Conservation (phyloP, 2,329 filamentous ascomycete species). For the Dactylonectria estremocensis region DNA sequence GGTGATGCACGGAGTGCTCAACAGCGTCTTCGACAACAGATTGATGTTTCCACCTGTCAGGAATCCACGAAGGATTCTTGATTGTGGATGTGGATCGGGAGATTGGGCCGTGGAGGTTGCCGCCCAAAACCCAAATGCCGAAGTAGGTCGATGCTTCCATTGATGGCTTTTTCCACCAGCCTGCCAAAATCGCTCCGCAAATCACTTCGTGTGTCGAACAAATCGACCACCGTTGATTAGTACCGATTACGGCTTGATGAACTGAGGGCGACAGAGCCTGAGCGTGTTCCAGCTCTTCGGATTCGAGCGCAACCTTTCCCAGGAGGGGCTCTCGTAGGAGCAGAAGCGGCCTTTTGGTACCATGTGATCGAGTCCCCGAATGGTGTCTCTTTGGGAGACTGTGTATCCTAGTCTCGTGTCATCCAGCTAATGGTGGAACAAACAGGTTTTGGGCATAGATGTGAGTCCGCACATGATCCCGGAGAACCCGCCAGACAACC, state of each 20-base stretch:
- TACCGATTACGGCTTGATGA: neutral
- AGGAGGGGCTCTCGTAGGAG: neutral
- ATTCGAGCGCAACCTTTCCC: neutral
- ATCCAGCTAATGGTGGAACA: constrained; percentile 10
- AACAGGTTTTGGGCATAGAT: constrained; percentile 80
- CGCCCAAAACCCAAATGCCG: constrained; percentile 72
- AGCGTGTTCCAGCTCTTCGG: neutral
- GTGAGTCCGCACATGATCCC: constrained; percentile 80
- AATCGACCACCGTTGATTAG: neutral
- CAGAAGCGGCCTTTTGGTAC: neutral
- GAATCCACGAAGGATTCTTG: constrained; percentile 72
- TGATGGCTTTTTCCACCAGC: neutral
- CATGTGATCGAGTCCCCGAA: neutral
- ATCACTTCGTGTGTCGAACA: neutral
- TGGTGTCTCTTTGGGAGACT: neutral
- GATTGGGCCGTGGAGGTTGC: constrained; percentile 81
- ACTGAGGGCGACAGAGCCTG: neutral
- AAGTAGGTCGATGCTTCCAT: constrained; percentile 63
- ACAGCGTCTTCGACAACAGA: constrained; percentile 75
- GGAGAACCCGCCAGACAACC: constrained; percentile 74
- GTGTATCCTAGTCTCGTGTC: neutral
- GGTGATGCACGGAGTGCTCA: constrained; percentile 74
- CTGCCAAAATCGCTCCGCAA: neutral
- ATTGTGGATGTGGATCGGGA: constrained; percentile 81
- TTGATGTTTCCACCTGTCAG: constrained; percentile 79